phyloP scores from a whole-genome alignment of 495 filamentous ascomycete species.

The Aspergillus sclerotioniger region DNA sequence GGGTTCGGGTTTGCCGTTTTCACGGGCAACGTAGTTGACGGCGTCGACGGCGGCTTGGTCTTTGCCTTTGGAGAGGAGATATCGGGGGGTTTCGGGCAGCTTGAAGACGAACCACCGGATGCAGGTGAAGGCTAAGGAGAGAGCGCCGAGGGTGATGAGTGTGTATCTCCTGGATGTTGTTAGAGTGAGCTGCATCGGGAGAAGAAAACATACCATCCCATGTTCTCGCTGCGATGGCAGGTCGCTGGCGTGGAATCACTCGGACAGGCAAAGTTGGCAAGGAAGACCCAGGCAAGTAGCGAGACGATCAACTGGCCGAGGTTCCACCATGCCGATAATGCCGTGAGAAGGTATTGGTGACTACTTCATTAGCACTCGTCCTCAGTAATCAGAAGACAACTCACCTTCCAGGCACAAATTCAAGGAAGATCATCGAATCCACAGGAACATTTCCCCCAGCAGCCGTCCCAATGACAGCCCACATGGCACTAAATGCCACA shows the following conservation, averaged over 20 bases:
- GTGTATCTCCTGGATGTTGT: conserved; percentile 29
- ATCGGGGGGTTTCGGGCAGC: conserved; percentile 33
- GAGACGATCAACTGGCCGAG: conserved; percentile 33
- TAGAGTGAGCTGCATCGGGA: neutral
- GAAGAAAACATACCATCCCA: conserved; percentile 29
- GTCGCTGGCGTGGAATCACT: conserved; percentile 26
- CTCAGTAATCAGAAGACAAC: neutral
- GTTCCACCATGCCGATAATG: conserved; percentile 36
- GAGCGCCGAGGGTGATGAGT: conserved; percentile 28
- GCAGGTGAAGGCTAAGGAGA: conserved; percentile 30
- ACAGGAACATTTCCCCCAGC: conserved; percentile 36
- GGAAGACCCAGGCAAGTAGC: conserved; percentile 33
- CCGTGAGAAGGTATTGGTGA: conserved; percentile 33
- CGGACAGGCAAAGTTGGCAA: conserved; percentile 34
- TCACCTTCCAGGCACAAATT: conserved; percentile 31
- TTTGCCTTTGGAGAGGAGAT: conserved; percentile 31
- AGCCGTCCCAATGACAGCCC: conserved; percentile 33
- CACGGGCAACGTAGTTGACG: conserved; percentile 30
- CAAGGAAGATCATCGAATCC: conserved; percentile 34
- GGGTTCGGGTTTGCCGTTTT: conserved; percentile 29
- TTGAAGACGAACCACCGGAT: conserved; percentile 34
- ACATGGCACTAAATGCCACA: conserved; percentile 32
- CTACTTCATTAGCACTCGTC: conserved; percentile 12
- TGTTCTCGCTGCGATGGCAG: conserved; percentile 28
- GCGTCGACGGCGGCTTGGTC: conserved; percentile 32